A percentile compares a stretch with the other conserved stretches of the same genome.
These are phyloP conservation scores for Mycena alexandri DNA, from an alignment of 768 basidiomycete genomes.

Conservation along the genomic window DNA sequence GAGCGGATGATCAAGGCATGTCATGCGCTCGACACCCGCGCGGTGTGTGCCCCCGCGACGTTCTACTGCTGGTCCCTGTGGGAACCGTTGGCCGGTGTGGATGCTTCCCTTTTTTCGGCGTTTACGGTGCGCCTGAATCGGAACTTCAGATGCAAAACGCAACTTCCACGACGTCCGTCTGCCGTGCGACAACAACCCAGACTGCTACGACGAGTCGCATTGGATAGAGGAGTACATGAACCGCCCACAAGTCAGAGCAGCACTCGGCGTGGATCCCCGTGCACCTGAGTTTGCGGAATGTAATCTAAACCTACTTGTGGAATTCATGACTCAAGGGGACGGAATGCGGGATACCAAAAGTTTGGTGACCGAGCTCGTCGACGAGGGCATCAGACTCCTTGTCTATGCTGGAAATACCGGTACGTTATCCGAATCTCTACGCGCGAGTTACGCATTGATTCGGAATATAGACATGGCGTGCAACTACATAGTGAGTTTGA, in stretches of 20 bases:
- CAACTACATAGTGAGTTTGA: conserved; percentile 24
- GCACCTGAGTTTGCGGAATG: conserved; percentile 70
- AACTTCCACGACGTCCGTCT: conserved; percentile 22
- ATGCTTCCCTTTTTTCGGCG: neutral
- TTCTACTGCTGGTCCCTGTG: conserved; percentile 20
- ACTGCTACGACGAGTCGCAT: conserved; percentile 68
- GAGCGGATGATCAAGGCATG: conserved; percentile 19
- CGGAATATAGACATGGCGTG: conserved; percentile 13
- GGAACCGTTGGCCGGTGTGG: neutral
- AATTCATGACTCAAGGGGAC: conserved; percentile 86
- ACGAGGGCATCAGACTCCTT: conserved; percentile 44
- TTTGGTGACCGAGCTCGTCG: conserved; percentile 83
- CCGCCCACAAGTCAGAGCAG: conserved; percentile 82
- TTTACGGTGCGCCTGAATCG: neutral
- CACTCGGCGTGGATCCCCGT: conserved; percentile 76
- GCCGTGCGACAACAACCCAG: conserved; percentile 11
- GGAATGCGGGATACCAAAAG: conserved; percentile 84
- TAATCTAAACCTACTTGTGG: conserved; percentile 83
- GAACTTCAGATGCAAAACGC: conserved; percentile 15
- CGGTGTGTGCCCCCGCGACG: conserved; percentile 19
- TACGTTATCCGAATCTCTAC: neutral
- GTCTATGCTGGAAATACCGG: conserved; percentile 22
- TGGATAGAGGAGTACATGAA: conserved; percentile 74
- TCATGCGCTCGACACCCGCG: conserved; percentile 5
- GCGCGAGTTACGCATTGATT: neutral